Base-by-base conservation (phyloP, 1,284 basidiomycete genomes). In the Melampsora larici-populina region DNA sequence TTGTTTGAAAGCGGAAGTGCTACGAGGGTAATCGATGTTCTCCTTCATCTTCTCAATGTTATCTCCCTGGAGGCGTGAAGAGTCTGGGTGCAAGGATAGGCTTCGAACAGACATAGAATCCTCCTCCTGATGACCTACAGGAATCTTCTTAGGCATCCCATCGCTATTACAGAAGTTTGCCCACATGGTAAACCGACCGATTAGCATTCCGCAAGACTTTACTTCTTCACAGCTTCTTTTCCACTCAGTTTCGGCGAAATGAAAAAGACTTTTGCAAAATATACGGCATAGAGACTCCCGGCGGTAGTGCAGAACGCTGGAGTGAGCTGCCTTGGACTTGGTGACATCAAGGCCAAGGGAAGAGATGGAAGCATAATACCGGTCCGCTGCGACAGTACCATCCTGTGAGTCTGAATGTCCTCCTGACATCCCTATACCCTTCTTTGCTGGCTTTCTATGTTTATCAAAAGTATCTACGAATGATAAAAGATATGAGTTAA, bases 391-490 rank as follows among this genome's bases (percentile, higher is more conserved):
- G 15, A 65, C 29, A 40, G 63, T 65, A 26, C 29, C 63, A 26
- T 65, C 63, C 18, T 65, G 63, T 5, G 63, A 33, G 33, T 65
- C 21, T 31, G 63, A n/a, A 65, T 65, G 29, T 4, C 43, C 43
- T 46, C 43, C 43, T 31, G 55, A 60, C 24, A 24, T 60, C 55
- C 55, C 55, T 1, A 46, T 46, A 46, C 43, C 15, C 31, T 29
- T 65, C 31, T 40, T 31, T 40, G 15, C 31, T 5, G 63, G 36
- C 36, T 65, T 65, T 65, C 63, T n/a, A 40, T 31, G 63, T 40
- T 65, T 65, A 33, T 65, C 63, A 65, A 33, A 65, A 11, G 36
- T 36, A 40, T 65, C 63, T 65, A 24, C 8, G 17, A 24, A 60
- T 24, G 55, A 60, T 31, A 15, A 46, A 46, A 46, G 43, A 46